Base-by-base conservation (phyloP, 1,139 yeast genomes). In the Sugiyamaella sp. region DNA sequence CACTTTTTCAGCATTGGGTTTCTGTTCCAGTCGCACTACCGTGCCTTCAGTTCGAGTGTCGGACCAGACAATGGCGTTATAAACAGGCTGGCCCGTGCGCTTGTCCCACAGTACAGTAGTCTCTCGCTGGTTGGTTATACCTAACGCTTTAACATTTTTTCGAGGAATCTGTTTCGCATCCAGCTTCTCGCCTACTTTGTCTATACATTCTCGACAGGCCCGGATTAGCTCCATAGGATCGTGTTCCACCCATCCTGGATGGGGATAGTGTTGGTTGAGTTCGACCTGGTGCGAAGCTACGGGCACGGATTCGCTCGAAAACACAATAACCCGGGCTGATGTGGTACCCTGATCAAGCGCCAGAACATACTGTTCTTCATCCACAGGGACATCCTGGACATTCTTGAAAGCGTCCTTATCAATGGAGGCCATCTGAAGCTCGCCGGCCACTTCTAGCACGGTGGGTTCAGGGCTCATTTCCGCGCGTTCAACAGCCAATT, bases 111-210 rank as follows among this genome's bases (percentile, higher is more conserved):
- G 85, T 55, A 91, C 81, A 29, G 97, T 86, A 45, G 98, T 90
- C 73, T 91, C 97, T 69, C 98, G 82, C 93, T 91, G 95, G 73
- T 90, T 91, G 57, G 97, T 95, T 64, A 91, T 82, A 45, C 97
- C 97, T 62, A 91, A 80, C 17, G 71, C 74, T 58, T 67, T 66
- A 51, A 74, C 71, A 49, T 64, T 62, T 27, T 59, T 58, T 21
- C 66, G 59, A 22, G 60, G 59, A 51, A 71, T 64, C 41, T 68
- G 68, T 56, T 66, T 66, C 10, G 55, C 60, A 32, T 61, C 60
- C 47, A 74, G 66, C 53, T 71, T 64, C 46, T 60, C 59, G 25
- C 66, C 69, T 10, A 74, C 76, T 42, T 67, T 65, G 24, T 65
- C 62, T 50, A 74, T 58, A 54, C 78, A 74, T 51, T 62, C 64